Percentiles rank a stretch among this genome's conserved stretches.
phyloP scores from a whole-genome alignment of 805 yeast species.

The Sugiyamaella marilandica region DNA sequence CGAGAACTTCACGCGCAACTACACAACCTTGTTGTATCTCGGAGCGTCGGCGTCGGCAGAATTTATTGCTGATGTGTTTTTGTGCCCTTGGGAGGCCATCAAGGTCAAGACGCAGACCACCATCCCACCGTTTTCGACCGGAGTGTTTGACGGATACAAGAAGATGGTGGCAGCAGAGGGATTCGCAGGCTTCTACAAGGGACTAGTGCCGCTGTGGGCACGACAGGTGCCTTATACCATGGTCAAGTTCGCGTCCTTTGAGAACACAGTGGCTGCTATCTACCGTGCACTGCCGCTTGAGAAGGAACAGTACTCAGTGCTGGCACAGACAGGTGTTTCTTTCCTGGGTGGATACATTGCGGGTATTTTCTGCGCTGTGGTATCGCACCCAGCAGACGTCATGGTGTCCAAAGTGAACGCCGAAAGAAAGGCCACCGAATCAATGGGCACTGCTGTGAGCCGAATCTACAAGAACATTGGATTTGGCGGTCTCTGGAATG shows the following conservation, averaged over 20 bases:
- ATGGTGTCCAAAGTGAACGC: constrained; percentile 91
- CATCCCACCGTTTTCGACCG: constrained; percentile 72
- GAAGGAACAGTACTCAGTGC: constrained; percentile 61
- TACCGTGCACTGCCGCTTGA: constrained; percentile 69
- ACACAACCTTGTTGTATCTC: constrained; percentile 69
- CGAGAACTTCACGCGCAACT: constrained; percentile 50
- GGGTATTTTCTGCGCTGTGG: constrained; percentile 93
- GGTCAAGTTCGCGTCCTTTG: constrained; percentile 95
- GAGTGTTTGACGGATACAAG: constrained; percentile 60
- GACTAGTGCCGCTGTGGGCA: constrained; percentile 87
- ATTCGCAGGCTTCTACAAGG: constrained; percentile 72
- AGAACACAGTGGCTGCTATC: constrained; percentile 78
- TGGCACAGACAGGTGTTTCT: constrained; percentile 90
- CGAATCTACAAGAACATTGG: constrained; percentile 83
- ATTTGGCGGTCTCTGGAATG: constrained; percentile 90
- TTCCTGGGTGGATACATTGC: constrained; percentile 96
- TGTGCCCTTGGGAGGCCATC: constrained; percentile 94
- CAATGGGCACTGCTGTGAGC: constrained; percentile 58
- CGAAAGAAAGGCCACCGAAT: constrained; percentile 60
- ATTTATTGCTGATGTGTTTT: constrained; percentile 79
- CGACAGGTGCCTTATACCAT: constrained; percentile 98
- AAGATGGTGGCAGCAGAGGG: constrained; percentile 68
- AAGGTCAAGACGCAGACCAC: constrained; percentile 93
- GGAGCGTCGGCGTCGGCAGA: constrained; percentile 93
- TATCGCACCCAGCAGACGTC: constrained; percentile 98